Evolutionary conservation across 192 early-diverging fungal species (phyloP).

Genomic region (Backusella morwellensis): DNA sequence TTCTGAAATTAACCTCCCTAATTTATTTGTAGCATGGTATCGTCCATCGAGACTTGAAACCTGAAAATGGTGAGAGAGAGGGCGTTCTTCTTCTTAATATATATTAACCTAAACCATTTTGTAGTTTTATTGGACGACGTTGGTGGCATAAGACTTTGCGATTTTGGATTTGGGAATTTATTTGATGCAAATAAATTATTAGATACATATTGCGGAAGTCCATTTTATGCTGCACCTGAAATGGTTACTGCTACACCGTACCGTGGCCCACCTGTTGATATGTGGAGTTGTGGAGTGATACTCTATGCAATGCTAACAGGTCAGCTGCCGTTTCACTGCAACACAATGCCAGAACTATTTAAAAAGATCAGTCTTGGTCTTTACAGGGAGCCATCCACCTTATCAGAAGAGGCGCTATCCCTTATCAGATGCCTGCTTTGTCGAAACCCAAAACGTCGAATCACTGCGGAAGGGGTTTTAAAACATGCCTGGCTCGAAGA

Average conservation of each 20-base stretch:
- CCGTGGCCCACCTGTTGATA: constrained; percentile 57
- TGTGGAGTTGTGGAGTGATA: constrained; percentile 75
- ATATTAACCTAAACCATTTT: background rate
- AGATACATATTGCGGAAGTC: constrained; percentile 63
- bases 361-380: constrained; percentile 53
- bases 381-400: constrained; percentile 42
- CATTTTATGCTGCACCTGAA: constrained; percentile 68
- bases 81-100: background rate
- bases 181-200: constrained; percentile 40
- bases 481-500: constrained; percentile 50
- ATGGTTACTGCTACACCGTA: constrained; percentile 60
- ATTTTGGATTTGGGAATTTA: constrained; percentile 82
- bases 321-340: constrained; percentile 66
- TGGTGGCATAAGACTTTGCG: constrained; percentile 78
- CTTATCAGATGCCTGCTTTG: constrained; percentile 43
- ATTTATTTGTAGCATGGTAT: background rate
- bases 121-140: constrained; percentile 45
- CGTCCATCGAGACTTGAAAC: constrained; percentile 90
- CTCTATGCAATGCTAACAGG: constrained; percentile 66
- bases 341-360: constrained; percentile 58
- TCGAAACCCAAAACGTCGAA: constrained; percentile 47
- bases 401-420: constrained; percentile 35
- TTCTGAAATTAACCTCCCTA: background rate
- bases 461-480: constrained; percentile 47
- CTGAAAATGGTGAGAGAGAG: constrained; percentile 44